Conservation (phyloP, 257 asterid species). For the Solanum raphanifolium region DNA sequence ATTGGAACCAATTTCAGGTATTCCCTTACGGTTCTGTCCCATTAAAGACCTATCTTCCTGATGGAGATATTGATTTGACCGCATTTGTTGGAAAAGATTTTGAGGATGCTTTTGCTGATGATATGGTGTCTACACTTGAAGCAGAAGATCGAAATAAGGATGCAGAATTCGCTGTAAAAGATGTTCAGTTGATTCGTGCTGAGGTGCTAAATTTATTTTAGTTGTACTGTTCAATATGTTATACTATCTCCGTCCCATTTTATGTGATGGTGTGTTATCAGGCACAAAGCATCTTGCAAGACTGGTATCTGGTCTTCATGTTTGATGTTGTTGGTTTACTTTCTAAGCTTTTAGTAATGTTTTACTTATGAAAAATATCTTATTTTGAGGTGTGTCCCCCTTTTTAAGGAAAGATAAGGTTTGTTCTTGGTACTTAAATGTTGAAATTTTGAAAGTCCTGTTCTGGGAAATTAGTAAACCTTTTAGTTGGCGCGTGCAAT, state of each 20-base stretch:
- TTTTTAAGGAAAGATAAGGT: neutral
- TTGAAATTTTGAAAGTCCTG: neutral
- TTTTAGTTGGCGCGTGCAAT: neutral
- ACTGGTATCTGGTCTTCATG: neutral
- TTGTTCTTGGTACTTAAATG: neutral
- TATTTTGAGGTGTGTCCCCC: neutral
- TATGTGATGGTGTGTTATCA: neutral
- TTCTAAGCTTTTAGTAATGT: neutral
- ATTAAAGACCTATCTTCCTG: slow-evolving; percentile 86
- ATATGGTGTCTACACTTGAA: slow-evolving; percentile 50
- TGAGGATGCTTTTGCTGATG: slow-evolving; percentile 54
- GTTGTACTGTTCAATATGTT: neutral
- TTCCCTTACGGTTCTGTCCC: slow-evolving; percentile 94
- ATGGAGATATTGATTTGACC: slow-evolving; percentile 95
- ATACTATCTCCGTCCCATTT: neutral
- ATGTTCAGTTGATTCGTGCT: slow-evolving; percentile 77
- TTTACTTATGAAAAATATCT: neutral
- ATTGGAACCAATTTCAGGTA: slow-evolving; percentile 35
- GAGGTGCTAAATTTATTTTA: slow-evolving; percentile 40
- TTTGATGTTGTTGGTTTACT: neutral
- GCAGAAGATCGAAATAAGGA: slow-evolving; percentile 41
- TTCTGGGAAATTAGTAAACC: neutral
- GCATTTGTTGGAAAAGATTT: slow-evolving; percentile 46
- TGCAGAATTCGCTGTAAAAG: slow-evolving; percentile 63
- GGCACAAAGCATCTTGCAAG: neutral